Conservation (phyloP, 2,329 filamentous ascomycete genomes). For the Stromatinia cepivora region DNA sequence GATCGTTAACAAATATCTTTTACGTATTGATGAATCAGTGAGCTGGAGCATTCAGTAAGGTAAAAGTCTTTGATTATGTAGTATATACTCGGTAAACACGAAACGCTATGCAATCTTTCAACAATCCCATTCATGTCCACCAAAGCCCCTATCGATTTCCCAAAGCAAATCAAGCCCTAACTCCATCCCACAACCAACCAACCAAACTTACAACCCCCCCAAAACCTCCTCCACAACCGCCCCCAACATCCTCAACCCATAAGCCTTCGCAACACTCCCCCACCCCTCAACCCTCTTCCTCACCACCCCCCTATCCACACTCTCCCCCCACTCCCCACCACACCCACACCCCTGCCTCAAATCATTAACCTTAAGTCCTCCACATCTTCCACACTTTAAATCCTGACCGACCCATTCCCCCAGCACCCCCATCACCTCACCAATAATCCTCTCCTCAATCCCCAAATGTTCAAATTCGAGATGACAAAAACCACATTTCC, state of each 20-base stretch:
- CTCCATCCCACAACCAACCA: background rate
- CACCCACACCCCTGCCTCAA: conserved; percentile 97
- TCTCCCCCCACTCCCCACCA: conserved; percentile 79
- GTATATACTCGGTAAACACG: background rate
- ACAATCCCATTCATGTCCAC: background rate
- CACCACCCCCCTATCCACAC: conserved; percentile 66
- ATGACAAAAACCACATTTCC: conserved; percentile 77
- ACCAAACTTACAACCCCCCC: conserved; percentile 44
- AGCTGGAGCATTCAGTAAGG: background rate
- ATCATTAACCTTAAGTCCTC: conserved; percentile 79
- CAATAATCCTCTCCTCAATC: conserved; percentile 81
- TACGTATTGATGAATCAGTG: background rate
- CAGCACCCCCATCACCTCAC: conserved; percentile 70
- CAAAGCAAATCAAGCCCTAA: background rate
- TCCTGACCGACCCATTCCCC: conserved; percentile 88
- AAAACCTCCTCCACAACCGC: conserved; percentile 69
- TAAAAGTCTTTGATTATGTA: background rate
- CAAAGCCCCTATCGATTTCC: background rate
- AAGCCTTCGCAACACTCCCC: conserved; percentile 72
- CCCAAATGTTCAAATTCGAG: conserved; percentile 73
- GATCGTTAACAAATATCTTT: background rate
- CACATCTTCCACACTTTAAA: conserved; percentile 71
- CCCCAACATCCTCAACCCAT: conserved; percentile 78
- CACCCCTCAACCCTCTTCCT: conserved; percentile 67
- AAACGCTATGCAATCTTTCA: background rate